These are phyloP conservation scores for Fusarium cyanostomum DNA, from an alignment of 2,329 filamentous ascomycete species.

Conservation along the genomic window DNA sequence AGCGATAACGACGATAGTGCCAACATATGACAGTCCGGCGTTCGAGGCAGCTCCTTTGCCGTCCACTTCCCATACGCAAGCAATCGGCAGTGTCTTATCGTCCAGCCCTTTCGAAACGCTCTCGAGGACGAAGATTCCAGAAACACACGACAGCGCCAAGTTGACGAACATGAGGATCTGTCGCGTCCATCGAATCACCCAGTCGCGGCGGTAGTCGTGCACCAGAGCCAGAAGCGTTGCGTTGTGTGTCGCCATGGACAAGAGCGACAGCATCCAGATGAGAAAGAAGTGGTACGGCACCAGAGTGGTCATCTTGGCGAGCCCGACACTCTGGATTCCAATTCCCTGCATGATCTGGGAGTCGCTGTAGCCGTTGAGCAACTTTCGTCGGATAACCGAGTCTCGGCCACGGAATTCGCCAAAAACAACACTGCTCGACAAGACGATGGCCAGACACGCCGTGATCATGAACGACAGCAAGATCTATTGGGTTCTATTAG, in stretches of 20 bases:
- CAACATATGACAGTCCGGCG: conserved; percentile 60
- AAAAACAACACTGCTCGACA: conserved; percentile 66
- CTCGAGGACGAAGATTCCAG: conserved; percentile 65
- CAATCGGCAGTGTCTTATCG: conserved; percentile 65
- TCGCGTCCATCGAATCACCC: conserved; percentile 72
- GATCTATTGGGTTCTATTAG: conserved; percentile 35
- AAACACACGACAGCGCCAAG: conserved; percentile 65
- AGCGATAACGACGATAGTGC: conserved; percentile 69
- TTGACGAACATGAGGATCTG: conserved; percentile 74
- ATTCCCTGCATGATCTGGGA: conserved; percentile 76
- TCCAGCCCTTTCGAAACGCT: conserved; percentile 62
- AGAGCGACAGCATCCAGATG: conserved; percentile 72
- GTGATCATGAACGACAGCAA: conserved; percentile 74
- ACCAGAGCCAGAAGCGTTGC: conserved; percentile 71
- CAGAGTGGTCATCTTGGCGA: conserved; percentile 67
- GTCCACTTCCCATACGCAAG: conserved; percentile 65
- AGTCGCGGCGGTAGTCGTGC: conserved; percentile 72
- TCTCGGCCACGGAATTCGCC: conserved; percentile 59
- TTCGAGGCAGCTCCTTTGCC: conserved; percentile 51
- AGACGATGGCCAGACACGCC: conserved; percentile 63
- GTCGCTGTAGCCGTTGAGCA: conserved; percentile 72
- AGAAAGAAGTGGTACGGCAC: conserved; percentile 77
- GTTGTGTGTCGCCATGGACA: conserved; percentile 73
- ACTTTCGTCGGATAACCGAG: conserved; percentile 67
- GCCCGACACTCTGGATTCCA: conserved; percentile 71